phyloP scores from a whole-genome alignment of 1,139 yeast species.

The Zygosaccharomyces pseudobailii region DNA sequence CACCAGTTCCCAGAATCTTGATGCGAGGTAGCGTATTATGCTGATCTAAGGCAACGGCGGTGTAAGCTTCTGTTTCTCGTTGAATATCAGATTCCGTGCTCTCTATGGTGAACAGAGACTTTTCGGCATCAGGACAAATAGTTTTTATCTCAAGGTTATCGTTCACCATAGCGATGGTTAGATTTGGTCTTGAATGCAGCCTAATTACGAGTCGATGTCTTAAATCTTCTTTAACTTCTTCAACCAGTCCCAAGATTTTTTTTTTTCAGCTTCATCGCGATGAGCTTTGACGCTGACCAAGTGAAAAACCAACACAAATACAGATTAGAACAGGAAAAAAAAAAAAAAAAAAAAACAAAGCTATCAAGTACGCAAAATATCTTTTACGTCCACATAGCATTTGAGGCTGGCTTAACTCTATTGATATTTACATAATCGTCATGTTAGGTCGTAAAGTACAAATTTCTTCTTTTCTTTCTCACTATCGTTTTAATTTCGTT shows the following conservation, averaged over 20 bases:
- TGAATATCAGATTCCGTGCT: constrained; percentile 10
- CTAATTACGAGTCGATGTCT: not conserved
- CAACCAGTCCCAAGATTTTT: not conserved
- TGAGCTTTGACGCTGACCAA: not conserved
- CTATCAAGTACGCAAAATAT: not conserved
- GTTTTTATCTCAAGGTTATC: constrained; percentile 31
- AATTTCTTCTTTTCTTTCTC: not conserved
- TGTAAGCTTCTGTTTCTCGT: constrained; percentile 12
- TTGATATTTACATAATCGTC: not conserved
- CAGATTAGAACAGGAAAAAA: not conserved
- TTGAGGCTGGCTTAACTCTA: not conserved
- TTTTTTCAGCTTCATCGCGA: not conserved
- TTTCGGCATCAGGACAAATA: constrained; percentile 31
- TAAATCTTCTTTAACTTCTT: not conserved
- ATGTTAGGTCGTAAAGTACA: not conserved
- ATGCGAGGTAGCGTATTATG: constrained; percentile 37
- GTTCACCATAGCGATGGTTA: constrained; percentile 22
- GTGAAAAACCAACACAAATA: not conserved
- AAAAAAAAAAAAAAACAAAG: not conserved
- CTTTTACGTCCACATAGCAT: not conserved
- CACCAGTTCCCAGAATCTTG: constrained; percentile 67
- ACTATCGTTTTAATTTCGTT: not conserved
- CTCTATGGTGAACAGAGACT: constrained; percentile 29
- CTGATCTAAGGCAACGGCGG: constrained; percentile 22
- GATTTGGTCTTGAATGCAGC: not conserved